Conservation (phyloP, 345 rosid species). For the Boechera stricta region DNA sequence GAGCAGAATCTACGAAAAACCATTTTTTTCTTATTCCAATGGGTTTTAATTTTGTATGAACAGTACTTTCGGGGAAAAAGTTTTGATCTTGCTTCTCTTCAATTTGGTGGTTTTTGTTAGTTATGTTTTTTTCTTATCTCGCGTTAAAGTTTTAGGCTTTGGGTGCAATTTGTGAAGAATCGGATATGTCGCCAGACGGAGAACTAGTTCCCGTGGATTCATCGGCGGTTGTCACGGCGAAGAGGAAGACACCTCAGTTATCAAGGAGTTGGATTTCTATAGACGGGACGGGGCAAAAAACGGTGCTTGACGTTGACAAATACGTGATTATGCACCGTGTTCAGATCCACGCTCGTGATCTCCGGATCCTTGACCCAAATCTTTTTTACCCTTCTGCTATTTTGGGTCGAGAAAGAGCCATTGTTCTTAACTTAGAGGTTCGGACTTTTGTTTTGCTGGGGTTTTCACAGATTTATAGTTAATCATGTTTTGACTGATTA, state of each 20-base stretch:
- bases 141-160: background rate
- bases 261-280: conserved; percentile 76
- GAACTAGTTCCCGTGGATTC: conserved; percentile 74
- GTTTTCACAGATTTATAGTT: background rate
- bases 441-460: background rate
- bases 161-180: conserved; percentile 2
- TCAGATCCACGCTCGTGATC: conserved; percentile 96
- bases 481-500: background rate
- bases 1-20: conserved; percentile 19
- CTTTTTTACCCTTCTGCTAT: conserved; percentile 88
- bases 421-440: conserved; percentile 91
- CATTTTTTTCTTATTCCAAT: conserved; percentile 11
- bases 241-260: conserved; percentile 75
- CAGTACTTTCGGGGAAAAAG: background rate
- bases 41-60: background rate
- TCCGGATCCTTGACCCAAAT: conserved; percentile 86
- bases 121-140: background rate
- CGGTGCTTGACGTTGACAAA: conserved; percentile 80
- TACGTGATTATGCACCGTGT: conserved; percentile 91
- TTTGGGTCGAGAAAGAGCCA: conserved; percentile 90
- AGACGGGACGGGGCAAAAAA: conserved; percentile 61
- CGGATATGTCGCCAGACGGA: conserved; percentile 61
- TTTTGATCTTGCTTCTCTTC: background rate
- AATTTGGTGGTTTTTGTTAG: background rate
- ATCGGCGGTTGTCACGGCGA: conserved; percentile 54